Evolutionary conservation across 2,329 filamentous ascomycete genomes (phyloP).

Genomic region (Chrysoporthe puriensis): DNA sequence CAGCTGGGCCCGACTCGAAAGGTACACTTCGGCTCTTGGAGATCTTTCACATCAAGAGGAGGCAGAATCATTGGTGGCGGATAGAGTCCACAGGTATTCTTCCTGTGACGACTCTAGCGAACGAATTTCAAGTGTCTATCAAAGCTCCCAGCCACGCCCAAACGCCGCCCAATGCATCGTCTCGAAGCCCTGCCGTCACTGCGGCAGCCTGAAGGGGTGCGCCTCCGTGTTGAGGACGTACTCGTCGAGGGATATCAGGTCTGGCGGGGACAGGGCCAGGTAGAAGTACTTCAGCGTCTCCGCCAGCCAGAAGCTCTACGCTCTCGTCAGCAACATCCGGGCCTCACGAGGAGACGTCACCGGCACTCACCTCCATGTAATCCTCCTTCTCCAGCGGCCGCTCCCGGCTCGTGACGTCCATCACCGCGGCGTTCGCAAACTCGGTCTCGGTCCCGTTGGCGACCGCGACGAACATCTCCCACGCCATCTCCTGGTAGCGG

Average conservation of each 20-base stretch:
- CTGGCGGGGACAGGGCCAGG: constrained; percentile 72
- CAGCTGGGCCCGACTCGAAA: too few species aligned
- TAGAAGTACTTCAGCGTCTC: constrained; percentile 95
- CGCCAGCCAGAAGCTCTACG: constrained; percentile 90
- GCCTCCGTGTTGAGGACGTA: constrained; percentile 70
- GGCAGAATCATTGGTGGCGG: too few species aligned
- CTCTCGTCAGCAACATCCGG: constrained; percentile 38
- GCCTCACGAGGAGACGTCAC: not conserved
- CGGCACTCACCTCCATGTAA: constrained; percentile 38
- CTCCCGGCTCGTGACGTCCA: constrained; percentile 49
- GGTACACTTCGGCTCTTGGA: too few species aligned
- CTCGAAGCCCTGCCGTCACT: constrained; percentile 24
- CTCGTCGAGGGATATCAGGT: constrained; percentile 68
- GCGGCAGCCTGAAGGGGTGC: constrained; percentile 58
- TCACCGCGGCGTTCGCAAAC: constrained; percentile 52
- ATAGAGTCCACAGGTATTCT: too few species aligned
- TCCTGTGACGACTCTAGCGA: too few species aligned
- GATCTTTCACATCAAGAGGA: too few species aligned
- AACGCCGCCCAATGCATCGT: constrained; percentile 3
- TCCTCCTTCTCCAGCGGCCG: constrained; percentile 44
- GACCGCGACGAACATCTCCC: constrained; percentile 56
- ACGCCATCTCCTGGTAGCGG: constrained; percentile 54
- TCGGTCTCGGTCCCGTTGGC: constrained; percentile 49
- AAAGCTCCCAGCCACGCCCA: not conserved
- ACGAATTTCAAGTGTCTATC: not conserved